These are phyloP conservation scores for Alternaria panax DNA, from an alignment of 2,329 filamentous ascomycete genomes.

Conservation along the genomic window DNA sequence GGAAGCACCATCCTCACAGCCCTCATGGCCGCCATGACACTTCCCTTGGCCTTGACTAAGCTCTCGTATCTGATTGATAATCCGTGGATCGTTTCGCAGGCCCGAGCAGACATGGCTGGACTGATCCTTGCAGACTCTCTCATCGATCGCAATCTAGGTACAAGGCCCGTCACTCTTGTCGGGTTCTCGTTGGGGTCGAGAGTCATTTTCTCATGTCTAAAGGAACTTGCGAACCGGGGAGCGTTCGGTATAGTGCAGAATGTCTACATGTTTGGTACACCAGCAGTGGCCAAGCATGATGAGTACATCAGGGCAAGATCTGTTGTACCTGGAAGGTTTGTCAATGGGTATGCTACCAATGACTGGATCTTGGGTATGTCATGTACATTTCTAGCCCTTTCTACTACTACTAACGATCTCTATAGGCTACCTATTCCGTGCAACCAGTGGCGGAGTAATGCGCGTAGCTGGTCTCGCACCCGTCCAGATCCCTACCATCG, in stretches of 20 bases:
- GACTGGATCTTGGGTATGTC: conserved; percentile 87
- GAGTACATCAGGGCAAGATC: conserved; percentile 82
- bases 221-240: conserved; percentile 83
- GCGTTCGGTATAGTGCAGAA: conserved; percentile 91
- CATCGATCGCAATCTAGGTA: conserved; percentile 88
- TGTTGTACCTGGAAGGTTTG: conserved; percentile 89
- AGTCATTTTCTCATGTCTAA: conserved; percentile 90
- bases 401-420: conserved; percentile 15
- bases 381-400: background rate
- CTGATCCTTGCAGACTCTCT: conserved; percentile 94
- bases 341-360: conserved; percentile 92
- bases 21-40: conserved; percentile 89
- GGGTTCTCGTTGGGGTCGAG: conserved; percentile 93
- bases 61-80: conserved; percentile 97
- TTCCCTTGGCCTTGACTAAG: conserved; percentile 93
- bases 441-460: conserved; percentile 91
- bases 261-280: conserved; percentile 92
- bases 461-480: conserved; percentile 83
- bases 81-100: conserved; percentile 95
- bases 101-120: conserved; percentile 85
- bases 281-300: conserved; percentile 88
- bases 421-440: conserved; percentile 83
- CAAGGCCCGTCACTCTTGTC: conserved; percentile 88
- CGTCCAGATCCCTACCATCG: conserved; percentile 81
- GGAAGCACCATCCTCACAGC: conserved; percentile 87